Conservation (phyloP, 306 rosid species). For the Prunus mume region DNA sequence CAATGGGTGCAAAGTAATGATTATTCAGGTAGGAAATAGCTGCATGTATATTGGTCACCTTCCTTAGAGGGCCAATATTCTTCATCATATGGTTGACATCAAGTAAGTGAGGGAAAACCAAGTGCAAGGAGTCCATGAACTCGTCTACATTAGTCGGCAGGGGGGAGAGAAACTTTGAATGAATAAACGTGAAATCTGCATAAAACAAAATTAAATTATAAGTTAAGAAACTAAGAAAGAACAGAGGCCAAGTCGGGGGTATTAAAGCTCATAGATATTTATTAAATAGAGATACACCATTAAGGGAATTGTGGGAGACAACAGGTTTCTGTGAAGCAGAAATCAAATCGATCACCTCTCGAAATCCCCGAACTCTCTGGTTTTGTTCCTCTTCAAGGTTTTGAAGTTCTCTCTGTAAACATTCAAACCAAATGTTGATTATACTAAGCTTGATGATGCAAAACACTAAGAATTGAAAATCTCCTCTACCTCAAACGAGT, state of each 20-base stretch:
- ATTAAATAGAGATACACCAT: constrained; percentile 64
- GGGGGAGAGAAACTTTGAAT: constrained; percentile 74
- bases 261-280: constrained; percentile 25
- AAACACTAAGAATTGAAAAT: not conserved
- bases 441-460: constrained; percentile 3
- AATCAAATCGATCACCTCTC: constrained; percentile 96
- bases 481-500: constrained; percentile 55
- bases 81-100: constrained; percentile 65
- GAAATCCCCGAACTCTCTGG: constrained; percentile 74
- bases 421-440: constrained; percentile 13
- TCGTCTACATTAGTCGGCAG: constrained; percentile 68
- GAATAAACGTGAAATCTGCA: constrained; percentile 80
- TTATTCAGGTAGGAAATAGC: constrained; percentile 70
- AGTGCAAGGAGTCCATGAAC: constrained; percentile 47
- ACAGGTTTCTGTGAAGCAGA: constrained; percentile 97
- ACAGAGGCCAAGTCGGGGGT: constrained; percentile 5
- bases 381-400: constrained; percentile 55
- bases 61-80: constrained; percentile 55
- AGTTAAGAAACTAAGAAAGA: constrained; percentile 20
- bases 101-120: constrained; percentile 58
- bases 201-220: constrained; percentile 17
- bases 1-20: constrained; percentile 61
- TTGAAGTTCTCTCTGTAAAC: constrained; percentile 57
- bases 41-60: constrained; percentile 44
- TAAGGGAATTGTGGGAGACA: constrained; percentile 79